Evolutionary conservation across 192 early-diverging fungal genomes (phyloP), one percentile per base, ranked within the genome.

Genomic region (Coemansia erecta): DNA sequence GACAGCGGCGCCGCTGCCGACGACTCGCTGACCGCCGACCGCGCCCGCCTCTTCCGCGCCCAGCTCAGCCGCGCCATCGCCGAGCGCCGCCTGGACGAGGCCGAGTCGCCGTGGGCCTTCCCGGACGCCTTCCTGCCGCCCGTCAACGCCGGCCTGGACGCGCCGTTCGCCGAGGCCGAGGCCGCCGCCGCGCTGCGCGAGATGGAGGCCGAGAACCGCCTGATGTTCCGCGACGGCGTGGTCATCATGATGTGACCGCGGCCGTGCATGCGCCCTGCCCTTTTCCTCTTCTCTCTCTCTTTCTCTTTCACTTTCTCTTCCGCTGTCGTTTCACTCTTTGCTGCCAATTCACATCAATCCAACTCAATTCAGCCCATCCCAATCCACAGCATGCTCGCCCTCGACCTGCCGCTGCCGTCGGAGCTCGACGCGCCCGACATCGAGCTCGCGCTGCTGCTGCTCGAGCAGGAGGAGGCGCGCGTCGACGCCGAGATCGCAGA

Each of bases 151-250:
- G 67, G 60, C 8, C 56, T 87, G 15, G 40, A 58, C 15, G 60
- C 66, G 1, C 60, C 63, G 17, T 91, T 89, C 60, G 77, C 79
- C 18, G 52, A 72, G 3, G 56, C 57, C 44, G 88, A 91, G 80
- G 82, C 83, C 3, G 80, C 85, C 22, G 68, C 68, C 1, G 86
- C 85, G 14, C 69, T 91, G 56, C 63, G 72, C 26, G 68, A 63
- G 39, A 83, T 91, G 90, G 71, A 81, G 53, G 60, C 66, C 13
- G 82, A 73, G 22, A 91, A 91, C 69, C 82, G 88, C 40, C 70
- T 91, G 24, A 90, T 89, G 87, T 90, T 84, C 67, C 83, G 81
- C 31, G 84, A 84, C 53, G 82, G 81, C 21, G 75, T 83, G 50
- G 72, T 89, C 46, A 83, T 89, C 59, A 77, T 83, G 63, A 88